Evolutionary conservation across 345 rosid species (phyloP), one percentile per base, ranked within the genome.

Genomic region (Cardiospermum halicacabum): DNA sequence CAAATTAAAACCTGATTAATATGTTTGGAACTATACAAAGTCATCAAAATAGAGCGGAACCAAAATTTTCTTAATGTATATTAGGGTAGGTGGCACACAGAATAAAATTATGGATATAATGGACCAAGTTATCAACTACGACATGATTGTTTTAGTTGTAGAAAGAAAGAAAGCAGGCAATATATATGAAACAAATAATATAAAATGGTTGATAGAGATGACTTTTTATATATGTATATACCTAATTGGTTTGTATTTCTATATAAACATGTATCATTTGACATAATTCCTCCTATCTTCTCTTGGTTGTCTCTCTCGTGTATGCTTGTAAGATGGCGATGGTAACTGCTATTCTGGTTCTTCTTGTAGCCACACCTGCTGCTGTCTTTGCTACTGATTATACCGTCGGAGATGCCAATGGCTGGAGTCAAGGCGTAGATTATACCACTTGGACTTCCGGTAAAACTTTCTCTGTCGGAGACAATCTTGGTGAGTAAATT

Each of bases 381-480:
- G 68, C 71, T 15, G 83, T 45, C 5, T 64, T 53, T 6, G 83
- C 80, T 1, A 75, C 65, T 0, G 62, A 72, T 4, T 43, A 78
- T 71, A 58, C 58, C 1, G 84, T 82, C 1, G 87, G 90, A 1
- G 87, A 32, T 58, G 56, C 27, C 43, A 0, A 5, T 2, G 85
- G 85, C 26, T 85, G 90, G 90, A 60, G 54, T 58, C 37, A 22
- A 1, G 43, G 56, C 2, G 13, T 7, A 10, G 67, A 75, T 67
- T 78, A 82, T 40, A 0, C 11, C 36, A 64, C 53, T 9, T 80
- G 87, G 85, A 65, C 62, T 39, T 16, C 70, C 19, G 76, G 75
- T 10, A 53, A 80, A 67, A 80, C 81, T 1, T 85, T 82, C 69
- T 39, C 15, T 0, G 81, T 75, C 12, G 85, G 85, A 16, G 85